Conservation (phyloP, 2,329 filamentous ascomycete genomes). For the Ceratocystiopsis brevicomis region DNA sequence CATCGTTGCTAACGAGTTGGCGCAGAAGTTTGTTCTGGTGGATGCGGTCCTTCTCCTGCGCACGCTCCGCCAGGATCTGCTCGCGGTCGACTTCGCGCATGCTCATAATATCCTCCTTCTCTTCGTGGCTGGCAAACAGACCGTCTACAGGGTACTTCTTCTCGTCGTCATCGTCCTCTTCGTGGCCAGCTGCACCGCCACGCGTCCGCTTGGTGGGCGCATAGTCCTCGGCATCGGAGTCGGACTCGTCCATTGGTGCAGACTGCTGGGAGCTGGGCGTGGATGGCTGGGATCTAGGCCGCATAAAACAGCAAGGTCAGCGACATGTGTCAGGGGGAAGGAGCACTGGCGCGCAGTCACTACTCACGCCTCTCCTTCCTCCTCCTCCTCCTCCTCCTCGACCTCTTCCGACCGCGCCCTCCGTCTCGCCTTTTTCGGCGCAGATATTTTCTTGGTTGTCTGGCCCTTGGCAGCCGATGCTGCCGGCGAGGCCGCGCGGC, state of each 20-base stretch:
- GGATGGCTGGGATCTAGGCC: constrained; percentile 20
- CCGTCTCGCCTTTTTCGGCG: constrained; percentile 29
- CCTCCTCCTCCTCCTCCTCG: constrained; percentile 47
- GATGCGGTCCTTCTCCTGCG: constrained; percentile 61
- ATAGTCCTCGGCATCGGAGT: constrained; percentile 50
- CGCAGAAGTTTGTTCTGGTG: constrained; percentile 68
- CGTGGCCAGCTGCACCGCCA: background rate
- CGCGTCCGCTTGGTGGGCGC: constrained; percentile 10
- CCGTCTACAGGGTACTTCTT: constrained; percentile 75
- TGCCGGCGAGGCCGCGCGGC: constrained; percentile 12
- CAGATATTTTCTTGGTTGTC: constrained; percentile 15
- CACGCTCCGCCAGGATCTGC: constrained; percentile 72
- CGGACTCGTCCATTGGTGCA: constrained; percentile 77
- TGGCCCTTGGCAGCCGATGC: constrained; percentile 19
- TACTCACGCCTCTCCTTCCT: constrained; percentile 68
- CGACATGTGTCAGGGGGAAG: background rate
- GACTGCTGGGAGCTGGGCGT: constrained; percentile 61
- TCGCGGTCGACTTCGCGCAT: constrained; percentile 87
- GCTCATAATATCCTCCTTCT: constrained; percentile 62
- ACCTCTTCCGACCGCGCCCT: constrained; percentile 25
- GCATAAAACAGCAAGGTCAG: background rate
- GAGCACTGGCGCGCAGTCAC: background rate
- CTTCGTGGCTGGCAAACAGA: constrained; percentile 53
- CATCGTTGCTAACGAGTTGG: constrained; percentile 50
- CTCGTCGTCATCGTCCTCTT: constrained; percentile 32